Base-by-base conservation (phyloP, 805 yeast genomes). In the Zygosaccharomyces kombuchaensis region DNA sequence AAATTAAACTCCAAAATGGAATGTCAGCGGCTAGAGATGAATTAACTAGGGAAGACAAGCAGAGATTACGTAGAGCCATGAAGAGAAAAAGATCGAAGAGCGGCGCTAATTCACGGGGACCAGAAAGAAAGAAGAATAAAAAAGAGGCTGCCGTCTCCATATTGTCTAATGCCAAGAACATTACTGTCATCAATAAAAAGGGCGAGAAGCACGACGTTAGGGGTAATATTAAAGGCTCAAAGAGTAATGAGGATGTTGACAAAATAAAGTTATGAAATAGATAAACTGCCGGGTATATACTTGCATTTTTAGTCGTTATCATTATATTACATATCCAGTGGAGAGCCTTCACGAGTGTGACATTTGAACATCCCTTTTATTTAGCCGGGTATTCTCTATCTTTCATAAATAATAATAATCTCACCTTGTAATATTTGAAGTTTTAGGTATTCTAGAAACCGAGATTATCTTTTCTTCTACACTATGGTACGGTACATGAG, bases 21-120 rank as follows among this genome's bases (percentile, higher is more conserved):
- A 75, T 84, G 54, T 82, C 88, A 2, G 79, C 85, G 68, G 77
- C 95, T 9, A 84, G 85, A 65, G 84, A 78, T 46, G 98, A 90
- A 66, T 71, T 90, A 64, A 74, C 83, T 9, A 77, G 89, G 52
- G 95, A 85, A 38, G 96, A 90, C 50, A 85, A 86, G 60, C 89
- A 85, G 61, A 80, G 96, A 63, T 71, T 88, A 58, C 81, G 96
- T 73, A 76, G 96, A 63, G 84, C 95, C 21, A 80, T 78, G 59
- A 90, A 91, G 78, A 79, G 95, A 66, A 84, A 81, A 74, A 81
- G 79, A 67, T 72, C 87, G 16, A 81, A 80, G 63, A 68, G 69
- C 39, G 50, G 60, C 43, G 57, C 61, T 51, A 69, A 58, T 56
- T 62, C 63, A 45, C 54, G 65, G 52, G 58, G 59, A 35, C 60